Conservation (phyloP, 768 basidiomycete species). For the Naganishia vishniacii region DNA sequence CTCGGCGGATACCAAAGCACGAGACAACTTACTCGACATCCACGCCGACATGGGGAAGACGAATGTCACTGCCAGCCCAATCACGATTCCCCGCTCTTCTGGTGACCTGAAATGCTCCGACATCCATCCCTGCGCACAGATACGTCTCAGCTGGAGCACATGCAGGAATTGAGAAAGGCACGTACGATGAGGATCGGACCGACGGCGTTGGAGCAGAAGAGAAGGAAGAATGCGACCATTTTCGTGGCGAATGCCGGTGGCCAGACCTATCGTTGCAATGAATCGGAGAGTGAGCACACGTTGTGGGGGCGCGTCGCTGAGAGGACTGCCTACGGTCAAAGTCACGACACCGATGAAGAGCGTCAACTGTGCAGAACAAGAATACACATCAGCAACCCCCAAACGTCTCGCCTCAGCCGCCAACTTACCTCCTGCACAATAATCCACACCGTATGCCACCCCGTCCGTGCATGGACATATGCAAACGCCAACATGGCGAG, state of each 20-base stretch:
- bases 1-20: not conserved
- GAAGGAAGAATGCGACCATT: slow-evolving; percentile 33
- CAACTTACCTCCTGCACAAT: slow-evolving; percentile 27
- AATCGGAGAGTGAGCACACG: not conserved
- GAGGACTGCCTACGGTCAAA: slow-evolving; percentile 4
- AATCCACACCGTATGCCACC: slow-evolving; percentile 29
- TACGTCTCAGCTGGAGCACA: not conserved
- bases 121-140: slow-evolving; percentile 31
- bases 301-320: not conserved
- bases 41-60: slow-evolving; percentile 29
- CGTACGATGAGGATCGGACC: slow-evolving; percentile 32
- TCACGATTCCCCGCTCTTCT: slow-evolving; percentile 30
- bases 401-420: not conserved
- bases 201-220: slow-evolving; percentile 33
- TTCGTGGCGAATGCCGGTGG: slow-evolving; percentile 30
- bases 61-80: slow-evolving; percentile 31
- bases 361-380: slow-evolving; percentile 4
- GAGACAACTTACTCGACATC: slow-evolving; percentile 22
- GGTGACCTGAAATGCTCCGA: slow-evolving; percentile 31
- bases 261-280: slow-evolving; percentile 30
- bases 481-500: slow-evolving; percentile 34
- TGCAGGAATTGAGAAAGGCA: not conserved
- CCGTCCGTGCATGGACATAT: slow-evolving; percentile 30
- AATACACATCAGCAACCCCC: not conserved
- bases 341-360: slow-evolving; percentile 28